Base-by-base conservation (phyloP, 1,139 yeast species). In the Schizosaccharomyces versatilis region DNA sequence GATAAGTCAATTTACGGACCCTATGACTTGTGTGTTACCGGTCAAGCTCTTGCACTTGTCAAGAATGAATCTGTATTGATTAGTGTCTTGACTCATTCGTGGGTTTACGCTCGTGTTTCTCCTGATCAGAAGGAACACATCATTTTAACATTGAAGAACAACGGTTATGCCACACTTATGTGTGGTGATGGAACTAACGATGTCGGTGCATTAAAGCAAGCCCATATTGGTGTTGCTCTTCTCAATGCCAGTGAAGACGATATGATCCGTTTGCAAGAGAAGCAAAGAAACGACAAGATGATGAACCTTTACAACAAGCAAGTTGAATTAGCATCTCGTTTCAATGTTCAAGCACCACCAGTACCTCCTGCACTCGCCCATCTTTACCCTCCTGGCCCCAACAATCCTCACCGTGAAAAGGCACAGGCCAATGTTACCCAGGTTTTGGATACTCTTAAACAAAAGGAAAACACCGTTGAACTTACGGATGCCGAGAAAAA, bases 151-250 rank as follows among this genome's bases (percentile, higher is more conserved):
- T 76, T 85, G 66, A 90, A 90, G 68, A 81, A 79, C 58, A 78
- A 86, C 66, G 97, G 96, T 40, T 90, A 88, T 69, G 82, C 78
- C 64, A 90, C 98, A 40, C 76, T 93, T 63, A 90, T 90, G 99
- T 90, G 98, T 71, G 99, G 99, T 73, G 99, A 90, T 70, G 99
- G 99, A 70, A 90, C 99, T 40, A 90, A 90, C 67, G 99, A 90
- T 73, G 98, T 90, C 56, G 99, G 99, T 68, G 99, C 99, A 55
- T 77, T 90, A 70, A 93, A 90, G 68, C 97, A 90, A 71, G 97
- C 99, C 7, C 95, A 90, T 65, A 81, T 90, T 66, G 98, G 98
- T 72, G 88, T 90, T 65, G 99, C 99, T 14, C 73, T 90, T 62
- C 75, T 93, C 67, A 93, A 93, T 65, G 99, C 97, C 71, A 86